phyloP scores from a whole-genome alignment of 257 asterid species.

The Paulownia fortunei region DNA sequence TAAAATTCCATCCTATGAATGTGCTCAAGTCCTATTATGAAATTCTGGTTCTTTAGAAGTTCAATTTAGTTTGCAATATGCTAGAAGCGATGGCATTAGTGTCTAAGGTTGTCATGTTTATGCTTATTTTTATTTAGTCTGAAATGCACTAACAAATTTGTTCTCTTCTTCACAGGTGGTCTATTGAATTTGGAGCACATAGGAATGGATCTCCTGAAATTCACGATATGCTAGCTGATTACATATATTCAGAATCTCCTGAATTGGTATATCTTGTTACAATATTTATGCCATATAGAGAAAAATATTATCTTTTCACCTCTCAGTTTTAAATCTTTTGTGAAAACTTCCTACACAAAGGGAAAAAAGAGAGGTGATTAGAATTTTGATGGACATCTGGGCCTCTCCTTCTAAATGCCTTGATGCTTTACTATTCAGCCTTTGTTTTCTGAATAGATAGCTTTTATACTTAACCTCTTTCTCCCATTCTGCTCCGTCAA shows the following conservation, averaged over 20 bases:
- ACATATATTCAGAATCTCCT: slow-evolving; percentile 86
- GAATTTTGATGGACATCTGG: not conserved
- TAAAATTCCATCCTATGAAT: not conserved
- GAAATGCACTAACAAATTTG: slow-evolving; percentile 21
- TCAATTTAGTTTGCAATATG: not conserved
- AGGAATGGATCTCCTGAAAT: slow-evolving; percentile 87
- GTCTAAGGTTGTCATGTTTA: slow-evolving; percentile 15
- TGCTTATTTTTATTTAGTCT: slow-evolving; percentile 6
- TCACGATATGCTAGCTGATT: slow-evolving; percentile 95
- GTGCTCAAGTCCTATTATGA: not conserved
- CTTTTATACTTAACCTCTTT: not conserved
- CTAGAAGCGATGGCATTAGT: not conserved
- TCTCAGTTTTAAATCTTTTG: not conserved
- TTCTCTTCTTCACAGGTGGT: slow-evolving; percentile 71
- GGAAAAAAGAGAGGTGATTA: not conserved
- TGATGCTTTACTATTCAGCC: slow-evolving; percentile 9
- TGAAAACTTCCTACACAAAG: not conserved
- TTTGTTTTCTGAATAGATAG: not conserved
- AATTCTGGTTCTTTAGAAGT: not conserved
- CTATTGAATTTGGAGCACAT: slow-evolving; percentile 78
- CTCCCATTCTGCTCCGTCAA: not conserved
- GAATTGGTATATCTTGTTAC: slow-evolving; percentile 66
- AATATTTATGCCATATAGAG: slow-evolving; percentile 24
- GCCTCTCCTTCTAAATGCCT: slow-evolving; percentile 4
- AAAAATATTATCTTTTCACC: not conserved